Evolutionary conservation across 2,329 filamentous ascomycete genomes (phyloP).

Genomic region (Alternaria metachromatica): DNA sequence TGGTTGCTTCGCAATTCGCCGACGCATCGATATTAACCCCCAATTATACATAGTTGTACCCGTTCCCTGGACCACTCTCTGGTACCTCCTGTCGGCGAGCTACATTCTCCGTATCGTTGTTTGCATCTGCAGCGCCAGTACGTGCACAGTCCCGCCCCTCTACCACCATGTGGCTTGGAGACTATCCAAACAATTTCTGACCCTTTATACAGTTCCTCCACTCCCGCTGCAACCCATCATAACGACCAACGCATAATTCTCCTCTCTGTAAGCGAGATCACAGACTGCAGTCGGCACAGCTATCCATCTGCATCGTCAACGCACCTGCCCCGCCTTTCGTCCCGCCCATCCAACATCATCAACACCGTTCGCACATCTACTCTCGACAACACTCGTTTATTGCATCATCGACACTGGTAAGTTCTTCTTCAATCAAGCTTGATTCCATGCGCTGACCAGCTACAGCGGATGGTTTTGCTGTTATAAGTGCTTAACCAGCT

Average conservation of each 20-base stretch:
- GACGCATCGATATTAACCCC: constrained; percentile 29
- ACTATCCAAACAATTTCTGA: constrained; percentile 7
- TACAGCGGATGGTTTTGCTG: neutral
- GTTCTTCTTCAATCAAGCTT: neutral
- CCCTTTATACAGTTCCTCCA: constrained; percentile 1
- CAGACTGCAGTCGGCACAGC: constrained; percentile 7
- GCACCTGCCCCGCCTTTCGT: constrained; percentile 16
- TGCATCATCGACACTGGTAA: constrained; percentile 1
- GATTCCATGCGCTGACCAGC: neutral
- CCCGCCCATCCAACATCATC: constrained; percentile 7
- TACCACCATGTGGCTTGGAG: constrained; percentile 8
- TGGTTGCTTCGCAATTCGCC: constrained; percentile 35
- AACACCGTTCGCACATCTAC: neutral
- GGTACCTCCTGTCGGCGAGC: constrained; percentile 22
- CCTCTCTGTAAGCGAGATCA: constrained; percentile 8
- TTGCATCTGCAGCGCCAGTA: constrained; percentile 19
- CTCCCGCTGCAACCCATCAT: constrained; percentile 11
- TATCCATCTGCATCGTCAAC: constrained; percentile 9
- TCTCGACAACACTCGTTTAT: neutral
- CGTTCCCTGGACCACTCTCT: constrained; percentile 26
- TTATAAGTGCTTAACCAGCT: neutral
- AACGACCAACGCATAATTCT: constrained; percentile 2
- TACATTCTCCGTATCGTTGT: constrained; percentile 20
- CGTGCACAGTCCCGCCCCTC: constrained; percentile 16
- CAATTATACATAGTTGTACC: constrained; percentile 23